These are phyloP conservation scores for Ganoderma boninense DNA, from an alignment of 1,284 basidiomycete genomes.

Conservation along the genomic window DNA sequence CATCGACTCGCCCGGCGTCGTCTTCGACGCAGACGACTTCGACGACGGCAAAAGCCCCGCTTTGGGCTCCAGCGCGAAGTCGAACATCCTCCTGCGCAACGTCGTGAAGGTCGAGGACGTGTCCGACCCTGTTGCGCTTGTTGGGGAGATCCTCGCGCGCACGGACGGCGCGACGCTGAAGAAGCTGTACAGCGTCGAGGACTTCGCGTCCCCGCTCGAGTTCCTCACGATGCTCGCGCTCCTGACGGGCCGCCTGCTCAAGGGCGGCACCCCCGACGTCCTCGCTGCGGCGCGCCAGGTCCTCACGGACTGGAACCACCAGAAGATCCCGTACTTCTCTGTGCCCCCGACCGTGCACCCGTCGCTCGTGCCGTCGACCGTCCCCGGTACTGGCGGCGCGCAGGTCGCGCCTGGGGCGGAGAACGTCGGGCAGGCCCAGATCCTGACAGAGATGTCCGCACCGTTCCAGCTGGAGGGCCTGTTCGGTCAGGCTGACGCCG, in stretches of 20 bases:
- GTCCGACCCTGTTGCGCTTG: slow-evolving; percentile 89
- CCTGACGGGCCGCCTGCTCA: slow-evolving; percentile 75
- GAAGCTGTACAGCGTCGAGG: slow-evolving; percentile 86
- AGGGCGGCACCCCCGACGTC: slow-evolving; percentile 94
- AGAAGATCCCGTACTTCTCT: slow-evolving; percentile 93
- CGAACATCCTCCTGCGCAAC: slow-evolving; percentile 85
- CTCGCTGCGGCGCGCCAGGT: slow-evolving; percentile 85
- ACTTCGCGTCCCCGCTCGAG: slow-evolving; percentile 77
- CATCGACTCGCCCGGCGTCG: slow-evolving; percentile 96
- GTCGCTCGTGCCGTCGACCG: slow-evolving; percentile 70
- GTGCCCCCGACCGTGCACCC: slow-evolving; percentile 81
- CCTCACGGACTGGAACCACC: slow-evolving; percentile 96
- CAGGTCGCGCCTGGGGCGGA: slow-evolving; percentile 74
- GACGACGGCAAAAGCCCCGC: slow-evolving; percentile 49
- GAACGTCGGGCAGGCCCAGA: slow-evolving; percentile 77
- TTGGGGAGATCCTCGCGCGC: slow-evolving; percentile 84
- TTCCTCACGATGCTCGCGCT: slow-evolving; percentile 94
- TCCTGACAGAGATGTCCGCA: slow-evolving; percentile 69
- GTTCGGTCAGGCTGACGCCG: slow-evolving; percentile 78
- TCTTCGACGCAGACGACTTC: slow-evolving; percentile 80
- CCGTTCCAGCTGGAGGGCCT: slow-evolving; percentile 81
- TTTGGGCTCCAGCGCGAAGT: slow-evolving; percentile 49
- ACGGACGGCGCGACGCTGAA: slow-evolving; percentile 76
- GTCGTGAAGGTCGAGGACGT: slow-evolving; percentile 94
- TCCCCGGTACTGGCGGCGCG: slow-evolving; percentile 28